phyloP scores from a whole-genome alignment of 1,284 basidiomycete genomes.

The Ceratobasidium sp. region DNA sequence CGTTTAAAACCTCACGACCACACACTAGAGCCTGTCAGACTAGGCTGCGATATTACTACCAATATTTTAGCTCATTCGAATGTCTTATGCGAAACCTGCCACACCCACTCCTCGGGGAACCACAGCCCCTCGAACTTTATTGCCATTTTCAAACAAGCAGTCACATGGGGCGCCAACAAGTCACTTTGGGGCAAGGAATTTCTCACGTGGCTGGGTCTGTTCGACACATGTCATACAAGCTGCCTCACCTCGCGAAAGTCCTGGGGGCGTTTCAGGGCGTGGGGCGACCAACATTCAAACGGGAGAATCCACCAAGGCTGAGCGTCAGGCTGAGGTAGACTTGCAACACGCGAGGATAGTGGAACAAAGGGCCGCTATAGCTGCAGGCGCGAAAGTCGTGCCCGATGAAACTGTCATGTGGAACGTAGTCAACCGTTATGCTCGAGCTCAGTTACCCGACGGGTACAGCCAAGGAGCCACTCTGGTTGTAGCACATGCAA shows the following conservation, averaged over 20 bases:
- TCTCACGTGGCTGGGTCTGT: slow-evolving; percentile 27
- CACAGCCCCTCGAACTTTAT: slow-evolving; percentile 10
- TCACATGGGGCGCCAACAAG: neutral
- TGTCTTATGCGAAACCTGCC: slow-evolving; percentile 34
- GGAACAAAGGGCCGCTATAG: slow-evolving; percentile 7
- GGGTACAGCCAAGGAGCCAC: slow-evolving; percentile 62
- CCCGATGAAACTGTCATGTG: slow-evolving; percentile 56
- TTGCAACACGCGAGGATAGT: slow-evolving; percentile 8
- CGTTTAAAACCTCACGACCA: slow-evolving; percentile 38
- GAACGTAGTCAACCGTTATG: slow-evolving; percentile 69
- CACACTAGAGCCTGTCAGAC: slow-evolving; percentile 15
- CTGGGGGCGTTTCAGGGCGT: neutral
- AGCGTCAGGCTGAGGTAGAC: slow-evolving; percentile 20
- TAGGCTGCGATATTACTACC: neutral
- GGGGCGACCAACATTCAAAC: neutral
- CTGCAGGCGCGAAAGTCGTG: neutral
- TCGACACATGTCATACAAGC: slow-evolving; percentile 37
- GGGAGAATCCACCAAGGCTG: slow-evolving; percentile 20
- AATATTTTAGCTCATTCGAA: neutral
- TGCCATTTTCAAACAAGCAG: slow-evolving; percentile 22
- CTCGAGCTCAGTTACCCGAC: slow-evolving; percentile 51
- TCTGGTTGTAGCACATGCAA: slow-evolving; percentile 79
- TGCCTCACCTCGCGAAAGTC: slow-evolving; percentile 26
- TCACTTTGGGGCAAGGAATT: neutral
- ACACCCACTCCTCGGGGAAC: slow-evolving; percentile 21